Evolutionary conservation across 2,329 filamentous ascomycete genomes (phyloP), one percentile per base, ranked within the genome.

Genomic region (Lasiodiplodia gonubiensis): DNA sequence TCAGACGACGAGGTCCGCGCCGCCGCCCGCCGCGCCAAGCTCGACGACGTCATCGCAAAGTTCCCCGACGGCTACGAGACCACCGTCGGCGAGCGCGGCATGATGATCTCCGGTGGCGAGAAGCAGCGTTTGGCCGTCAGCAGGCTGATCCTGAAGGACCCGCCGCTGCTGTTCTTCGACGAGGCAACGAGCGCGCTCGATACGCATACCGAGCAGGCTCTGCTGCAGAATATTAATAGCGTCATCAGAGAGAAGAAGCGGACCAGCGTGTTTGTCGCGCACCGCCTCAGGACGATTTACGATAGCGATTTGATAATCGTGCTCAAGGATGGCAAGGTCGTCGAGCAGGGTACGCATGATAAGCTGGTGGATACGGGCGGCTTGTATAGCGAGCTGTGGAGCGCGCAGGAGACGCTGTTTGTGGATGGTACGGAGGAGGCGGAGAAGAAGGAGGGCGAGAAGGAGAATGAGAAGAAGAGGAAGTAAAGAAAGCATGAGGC

Each of bases 51-150:
- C 63, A 90, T 97, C 69, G 83, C 86, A 66, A 83, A 83, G n/a
- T 90, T 97, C 77, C 93, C 92, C 1, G 90, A 94, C n/a, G 92
- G 93, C 18, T 97, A 98, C 78, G 81, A 90, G 25, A 98, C 95
- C 23, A 93, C 91, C 79, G 95, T 98, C 30, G 94, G 94, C 64
- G 94, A 97, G 82, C 87, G 94, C 55, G 94, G 94, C 1, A 90
- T 97, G 87, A 97, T 97, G 94, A 97, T 97, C 53, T 96, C 92
- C 0, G 94, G 92, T 2, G 94, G 94, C 37, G 94, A 97, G 81
- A 97, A 97, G 80, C 94, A 97, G 80, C 88, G 94, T 3, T 82
- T 97, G 12, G 94, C 94, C 0, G 88, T 97, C 27, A 92, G 92
- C 30, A 85, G 94, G 52, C 78, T 97, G 48, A 86, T 97, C 1